Evolutionary conservation across 2,329 filamentous ascomycete species (phyloP).

Genomic region (Pezicula rhizophila): DNA sequence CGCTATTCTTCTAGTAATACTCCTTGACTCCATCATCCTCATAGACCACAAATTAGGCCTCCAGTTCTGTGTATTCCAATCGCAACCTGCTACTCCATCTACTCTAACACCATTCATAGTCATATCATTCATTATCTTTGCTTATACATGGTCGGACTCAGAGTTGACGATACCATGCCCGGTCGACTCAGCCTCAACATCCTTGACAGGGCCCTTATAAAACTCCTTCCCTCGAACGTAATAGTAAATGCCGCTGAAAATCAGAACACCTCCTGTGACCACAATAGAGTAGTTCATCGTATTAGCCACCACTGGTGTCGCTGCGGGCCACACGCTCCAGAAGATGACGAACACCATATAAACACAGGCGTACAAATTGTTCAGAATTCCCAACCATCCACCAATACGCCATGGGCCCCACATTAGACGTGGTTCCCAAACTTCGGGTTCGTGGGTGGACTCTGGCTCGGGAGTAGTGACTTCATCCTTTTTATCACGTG

Average conservation of each 20-base stretch:
- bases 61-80: no score
- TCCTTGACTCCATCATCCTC: no score
- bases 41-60: no score
- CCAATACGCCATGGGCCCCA: constrained; percentile 52
- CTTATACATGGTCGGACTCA: no score
- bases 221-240: constrained; percentile 26
- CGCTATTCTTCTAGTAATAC: no score
- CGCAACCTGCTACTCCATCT: no score
- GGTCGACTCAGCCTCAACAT: not conserved
- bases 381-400: constrained; percentile 32
- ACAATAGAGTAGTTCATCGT: constrained; percentile 44
- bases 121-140: no score
- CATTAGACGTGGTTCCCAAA: not conserved
- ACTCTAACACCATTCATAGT: no score
- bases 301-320: constrained; percentile 9
- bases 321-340: constrained; percentile 25
- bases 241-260: constrained; percentile 36
- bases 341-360: constrained; percentile 1
- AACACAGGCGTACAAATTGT: not conserved
- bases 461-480: constrained; percentile 10
- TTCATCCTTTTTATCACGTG: no score
- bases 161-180: no score
- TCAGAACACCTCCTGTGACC: constrained; percentile 25
- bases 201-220: constrained; percentile 28
- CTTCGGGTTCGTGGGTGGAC: constrained; percentile 8